phyloP scores from a whole-genome alignment of 352 stramenopile genomes.

The Phytophthora melonis region DNA sequence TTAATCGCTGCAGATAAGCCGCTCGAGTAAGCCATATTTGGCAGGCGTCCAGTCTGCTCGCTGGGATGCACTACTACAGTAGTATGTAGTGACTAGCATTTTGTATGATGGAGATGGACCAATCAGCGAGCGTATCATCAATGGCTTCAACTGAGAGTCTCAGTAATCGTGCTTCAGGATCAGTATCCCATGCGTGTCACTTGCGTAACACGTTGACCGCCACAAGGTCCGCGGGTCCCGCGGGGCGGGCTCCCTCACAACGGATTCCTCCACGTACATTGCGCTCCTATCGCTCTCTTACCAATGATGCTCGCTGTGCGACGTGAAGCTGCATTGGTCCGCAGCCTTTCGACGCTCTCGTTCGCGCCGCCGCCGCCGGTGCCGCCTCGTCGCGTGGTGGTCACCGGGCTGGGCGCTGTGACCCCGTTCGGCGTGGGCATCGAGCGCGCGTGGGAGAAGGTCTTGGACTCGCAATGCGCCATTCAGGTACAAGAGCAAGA shows the following conservation, averaged over 20 bases:
- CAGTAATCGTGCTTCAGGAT: too few species aligned
- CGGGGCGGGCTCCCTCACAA: background rate
- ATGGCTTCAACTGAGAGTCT: too few species aligned
- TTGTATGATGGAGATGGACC: too few species aligned
- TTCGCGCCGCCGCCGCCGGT: constrained; percentile 63
- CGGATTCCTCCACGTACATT: background rate
- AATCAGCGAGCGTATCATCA: too few species aligned
- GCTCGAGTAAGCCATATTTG: too few species aligned
- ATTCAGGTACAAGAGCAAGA: constrained; percentile 47
- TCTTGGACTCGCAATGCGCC: constrained; percentile 78
- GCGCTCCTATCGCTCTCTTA: too few species aligned
- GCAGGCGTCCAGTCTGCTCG: too few species aligned
- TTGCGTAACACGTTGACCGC: constrained; percentile 5
- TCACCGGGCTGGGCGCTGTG: constrained; percentile 91
- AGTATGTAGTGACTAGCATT: too few species aligned
- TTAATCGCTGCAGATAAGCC: too few species aligned
- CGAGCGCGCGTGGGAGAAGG: constrained; percentile 71
- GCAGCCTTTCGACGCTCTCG: constrained; percentile 64
- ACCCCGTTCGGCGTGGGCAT: constrained; percentile 90
- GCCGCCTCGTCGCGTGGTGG: constrained; percentile 85
- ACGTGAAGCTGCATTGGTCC: constrained; percentile 14
- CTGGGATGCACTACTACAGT: too few species aligned
- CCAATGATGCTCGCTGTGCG: constrained; percentile 20
- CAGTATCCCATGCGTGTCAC: background rate
- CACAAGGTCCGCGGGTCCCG: constrained; percentile 7